Conservation (phyloP, 2,329 filamentous ascomycete genomes). For the Lasiodiplodia sp. region DNA sequence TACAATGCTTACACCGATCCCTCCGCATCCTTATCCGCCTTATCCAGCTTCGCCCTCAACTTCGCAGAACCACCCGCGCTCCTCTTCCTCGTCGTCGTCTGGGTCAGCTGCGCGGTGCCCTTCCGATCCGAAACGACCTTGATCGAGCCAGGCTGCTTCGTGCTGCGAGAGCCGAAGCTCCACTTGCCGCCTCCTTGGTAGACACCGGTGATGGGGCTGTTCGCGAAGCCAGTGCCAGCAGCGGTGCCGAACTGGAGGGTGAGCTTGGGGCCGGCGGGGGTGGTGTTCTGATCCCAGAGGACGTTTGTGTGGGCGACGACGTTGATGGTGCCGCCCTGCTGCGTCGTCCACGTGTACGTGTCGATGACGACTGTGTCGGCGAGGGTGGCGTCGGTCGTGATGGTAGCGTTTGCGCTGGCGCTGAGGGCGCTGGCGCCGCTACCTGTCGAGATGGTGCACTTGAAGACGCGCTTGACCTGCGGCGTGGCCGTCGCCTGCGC, state of each 20-base stretch:
- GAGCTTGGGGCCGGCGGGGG: conserved; percentile 40
- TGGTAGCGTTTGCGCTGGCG: conserved; percentile 38
- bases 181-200: conserved; percentile 39
- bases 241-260: conserved; percentile 40
- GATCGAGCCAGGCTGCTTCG: conserved; percentile 40
- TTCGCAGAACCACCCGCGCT: background rate
- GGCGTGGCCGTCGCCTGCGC: conserved; percentile 33
- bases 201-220: background rate
- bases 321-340: conserved; percentile 41
- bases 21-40: background rate
- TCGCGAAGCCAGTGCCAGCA: conserved; percentile 7
- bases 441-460: conserved; percentile 39
- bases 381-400: conserved; percentile 38
- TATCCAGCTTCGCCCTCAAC: background rate
- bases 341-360: conserved; percentile 42
- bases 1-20: no score
- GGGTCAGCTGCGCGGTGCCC: conserved; percentile 36
- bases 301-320: conserved; percentile 47
- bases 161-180: conserved; percentile 38
- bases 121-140: conserved; percentile 39
- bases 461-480: conserved; percentile 39
- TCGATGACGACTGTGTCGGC: conserved; percentile 43
- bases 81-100: conserved; percentile 37
- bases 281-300: conserved; percentile 33
- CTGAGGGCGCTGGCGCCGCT: conserved; percentile 37